These are phyloP conservation scores for Bolboschoenus planiculmis DNA, from an alignment of 176 grass and related monocot genomes.

Conservation along the genomic window DNA sequence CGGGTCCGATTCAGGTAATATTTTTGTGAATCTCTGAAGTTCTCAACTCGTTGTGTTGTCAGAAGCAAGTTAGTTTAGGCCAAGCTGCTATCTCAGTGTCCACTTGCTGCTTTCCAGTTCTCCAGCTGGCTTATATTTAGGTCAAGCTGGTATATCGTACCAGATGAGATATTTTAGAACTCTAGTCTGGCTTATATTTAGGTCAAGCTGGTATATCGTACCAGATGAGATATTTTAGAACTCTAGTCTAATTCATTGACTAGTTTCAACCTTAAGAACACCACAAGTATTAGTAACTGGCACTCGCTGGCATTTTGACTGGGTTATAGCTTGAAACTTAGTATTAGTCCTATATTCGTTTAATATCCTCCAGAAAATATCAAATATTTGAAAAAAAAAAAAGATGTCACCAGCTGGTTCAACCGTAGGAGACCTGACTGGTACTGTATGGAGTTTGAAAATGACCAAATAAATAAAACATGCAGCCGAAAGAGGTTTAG, in stretches of 20 bases:
- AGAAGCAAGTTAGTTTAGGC: neutral
- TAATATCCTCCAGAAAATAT: neutral
- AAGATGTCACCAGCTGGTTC: neutral
- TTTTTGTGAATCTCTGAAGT: constrained; percentile 1
- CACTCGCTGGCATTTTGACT: neutral
- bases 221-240: neutral
- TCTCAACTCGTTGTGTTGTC: neutral
- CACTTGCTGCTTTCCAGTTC: neutral
- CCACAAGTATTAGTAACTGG: too few relatives aligned
- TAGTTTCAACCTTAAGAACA: neutral
- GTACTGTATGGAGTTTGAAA: neutral
- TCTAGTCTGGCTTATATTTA: neutral
- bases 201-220: neutral
- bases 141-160: neutral
- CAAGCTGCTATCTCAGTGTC: neutral
- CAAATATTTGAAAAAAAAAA: neutral
- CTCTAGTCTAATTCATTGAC: neutral
- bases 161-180: neutral
- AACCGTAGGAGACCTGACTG: neutral
- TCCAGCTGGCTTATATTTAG: neutral
- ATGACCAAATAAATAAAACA: constrained; percentile 19
- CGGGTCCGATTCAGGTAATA: constrained; percentile 89
- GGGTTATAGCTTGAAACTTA: neutral
- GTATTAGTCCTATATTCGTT: neutral
- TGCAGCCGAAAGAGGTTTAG: constrained; percentile 94